A percentile compares a stretch with the other conserved stretches of the same genome.
phyloP scores from a whole-genome alignment of 2,329 filamentous ascomycete species.

The Pseudohalonectria lignicola region DNA sequence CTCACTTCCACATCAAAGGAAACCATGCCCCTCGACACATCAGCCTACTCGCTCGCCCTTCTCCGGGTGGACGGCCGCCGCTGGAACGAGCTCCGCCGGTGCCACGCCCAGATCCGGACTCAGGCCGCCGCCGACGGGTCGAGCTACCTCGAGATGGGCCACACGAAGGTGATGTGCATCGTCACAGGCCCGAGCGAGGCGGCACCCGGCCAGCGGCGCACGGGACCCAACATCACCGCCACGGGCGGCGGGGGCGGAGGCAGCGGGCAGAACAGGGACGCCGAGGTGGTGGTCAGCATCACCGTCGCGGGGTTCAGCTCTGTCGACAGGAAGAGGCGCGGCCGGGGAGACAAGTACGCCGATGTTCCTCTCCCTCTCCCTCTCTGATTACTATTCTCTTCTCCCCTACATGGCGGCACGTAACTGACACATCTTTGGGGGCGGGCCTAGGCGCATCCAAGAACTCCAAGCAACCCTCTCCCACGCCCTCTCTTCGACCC shows the following conservation, averaged over 20 bases:
- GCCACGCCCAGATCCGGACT: conserved; percentile 82
- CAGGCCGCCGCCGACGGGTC: conserved; percentile 89
- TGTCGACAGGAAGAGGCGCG: conserved; percentile 70
- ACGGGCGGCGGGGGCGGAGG: conserved; percentile 19
- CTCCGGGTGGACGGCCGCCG: conserved; percentile 74
- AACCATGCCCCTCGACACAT: conserved; percentile 87
- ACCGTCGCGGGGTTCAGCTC: conserved; percentile 80
- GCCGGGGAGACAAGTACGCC: conserved; percentile 65
- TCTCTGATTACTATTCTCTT: neutral
- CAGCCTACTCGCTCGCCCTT: conserved; percentile 78
- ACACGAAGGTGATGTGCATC: conserved; percentile 93
- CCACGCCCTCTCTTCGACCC: conserved; percentile 62
- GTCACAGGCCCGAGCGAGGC: conserved; percentile 75
- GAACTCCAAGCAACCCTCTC: conserved; percentile 74
- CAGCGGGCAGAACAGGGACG: conserved; percentile 32
- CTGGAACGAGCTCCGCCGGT: conserved; percentile 91
- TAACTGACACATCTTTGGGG: too few species aligned
- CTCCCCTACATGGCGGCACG: too few species aligned
- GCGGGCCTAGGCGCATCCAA: conserved; percentile 57
- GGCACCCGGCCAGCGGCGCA: conserved; percentile 27
- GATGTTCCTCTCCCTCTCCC: neutral
- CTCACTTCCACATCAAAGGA: neutral
- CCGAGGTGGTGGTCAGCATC: conserved; percentile 70
- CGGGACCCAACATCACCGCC: conserved; percentile 32
- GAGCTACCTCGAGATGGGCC: conserved; percentile 91